These are phyloP conservation scores for Skeletonema costatum DNA, from an alignment of 108 stramenopile species.

Conservation along the genomic window DNA sequence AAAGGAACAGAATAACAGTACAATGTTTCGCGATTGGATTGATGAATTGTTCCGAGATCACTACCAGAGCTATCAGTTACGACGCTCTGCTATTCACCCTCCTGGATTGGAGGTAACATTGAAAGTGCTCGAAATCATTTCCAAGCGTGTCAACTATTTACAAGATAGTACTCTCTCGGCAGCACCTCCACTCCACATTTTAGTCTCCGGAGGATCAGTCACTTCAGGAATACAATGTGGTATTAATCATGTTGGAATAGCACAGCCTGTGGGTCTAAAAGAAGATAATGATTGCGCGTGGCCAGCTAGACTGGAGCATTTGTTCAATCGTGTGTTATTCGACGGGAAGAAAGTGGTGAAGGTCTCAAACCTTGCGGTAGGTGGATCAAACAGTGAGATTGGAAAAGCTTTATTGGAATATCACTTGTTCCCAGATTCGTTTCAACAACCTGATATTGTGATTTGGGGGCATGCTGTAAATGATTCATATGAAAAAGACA, in stretches of 20 bases:
- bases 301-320: background rate
- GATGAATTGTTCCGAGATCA: too few relatives aligned
- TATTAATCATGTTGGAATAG: background rate
- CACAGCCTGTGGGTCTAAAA: background rate
- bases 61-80: too few relatives aligned
- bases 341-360: background rate
- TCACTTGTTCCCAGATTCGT: slow-evolving; percentile 1
- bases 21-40: too few relatives aligned
- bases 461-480: background rate
- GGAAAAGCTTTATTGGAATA: background rate
- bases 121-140: too few relatives aligned
- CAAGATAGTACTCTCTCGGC: too few relatives aligned
- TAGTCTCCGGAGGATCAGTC: background rate
- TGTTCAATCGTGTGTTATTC: slow-evolving; percentile 4
- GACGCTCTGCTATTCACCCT: too few relatives aligned
- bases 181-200: background rate
- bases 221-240: background rate
- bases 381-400: slow-evolving; percentile 2
- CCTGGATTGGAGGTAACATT: too few relatives aligned
- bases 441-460: background rate
- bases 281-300: background rate
- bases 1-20: too few relatives aligned
- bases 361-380: background rate
- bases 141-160: too few relatives aligned
- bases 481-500: background rate